Conservation (phyloP, 2,329 filamentous ascomycete species). For the Exophiala sideris region DNA sequence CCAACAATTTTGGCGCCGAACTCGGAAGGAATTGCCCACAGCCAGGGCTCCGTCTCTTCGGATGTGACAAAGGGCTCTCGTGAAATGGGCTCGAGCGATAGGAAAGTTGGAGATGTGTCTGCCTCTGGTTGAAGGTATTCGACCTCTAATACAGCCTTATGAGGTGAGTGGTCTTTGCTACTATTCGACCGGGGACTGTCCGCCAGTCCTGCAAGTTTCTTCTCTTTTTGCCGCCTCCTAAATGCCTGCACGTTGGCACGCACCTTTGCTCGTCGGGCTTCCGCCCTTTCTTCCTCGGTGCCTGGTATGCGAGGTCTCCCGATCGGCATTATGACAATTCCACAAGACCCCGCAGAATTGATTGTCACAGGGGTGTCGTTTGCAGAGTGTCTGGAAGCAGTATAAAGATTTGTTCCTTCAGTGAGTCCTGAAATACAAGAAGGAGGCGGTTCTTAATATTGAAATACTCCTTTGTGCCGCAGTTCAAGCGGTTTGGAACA, state of each 20-base stretch:
- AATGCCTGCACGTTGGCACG: conserved; percentile 24
- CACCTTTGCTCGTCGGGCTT: conserved; percentile 21
- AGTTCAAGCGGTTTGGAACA: background rate
- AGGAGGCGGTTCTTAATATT: background rate
- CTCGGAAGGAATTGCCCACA: conserved; percentile 12
- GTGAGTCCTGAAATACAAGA: background rate
- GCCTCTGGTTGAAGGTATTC: background rate
- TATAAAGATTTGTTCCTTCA: too few species aligned
- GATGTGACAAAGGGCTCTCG: background rate
- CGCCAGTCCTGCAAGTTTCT: conserved; percentile 11
- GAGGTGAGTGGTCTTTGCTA: background rate
- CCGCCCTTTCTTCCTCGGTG: conserved; percentile 21
- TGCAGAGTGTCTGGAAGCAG: too few species aligned
- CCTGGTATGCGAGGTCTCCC: conserved; percentile 19
- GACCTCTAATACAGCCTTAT: background rate
- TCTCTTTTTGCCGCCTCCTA: conserved; percentile 20
- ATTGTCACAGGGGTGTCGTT: too few species aligned
- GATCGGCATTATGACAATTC: conserved; percentile 10
- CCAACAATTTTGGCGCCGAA: conserved; percentile 11
- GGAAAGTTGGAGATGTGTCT: background rate
- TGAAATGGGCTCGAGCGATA: background rate
- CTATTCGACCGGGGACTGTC: background rate
- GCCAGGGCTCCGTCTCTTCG: conserved; percentile 12
- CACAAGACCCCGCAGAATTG: too few species aligned
- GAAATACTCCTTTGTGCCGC: background rate